Evolutionary conservation across 2,329 filamentous ascomycete genomes (phyloP), one percentile per base, ranked within the genome.

Genomic region (Septoria linicola): DNA sequence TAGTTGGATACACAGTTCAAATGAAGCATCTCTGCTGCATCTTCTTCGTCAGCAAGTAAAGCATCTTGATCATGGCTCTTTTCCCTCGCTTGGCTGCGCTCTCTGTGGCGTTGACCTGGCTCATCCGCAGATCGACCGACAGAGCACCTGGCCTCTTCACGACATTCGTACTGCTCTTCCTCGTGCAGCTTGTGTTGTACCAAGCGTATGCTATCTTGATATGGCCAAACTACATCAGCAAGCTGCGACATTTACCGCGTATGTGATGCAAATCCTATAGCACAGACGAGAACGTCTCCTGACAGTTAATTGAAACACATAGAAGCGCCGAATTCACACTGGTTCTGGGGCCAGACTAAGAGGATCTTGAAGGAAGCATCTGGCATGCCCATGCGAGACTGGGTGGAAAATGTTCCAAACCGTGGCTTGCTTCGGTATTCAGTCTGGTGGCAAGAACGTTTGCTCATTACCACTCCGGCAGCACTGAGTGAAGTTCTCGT

Each of bases 211-310:
- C 49, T 4, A 62, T 79, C 0, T 42, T 83, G 8, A 59, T 86
- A 36, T 85, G 82, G 60, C 83, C 82, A 3, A 68, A 73, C 27
- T 79, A 75, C 53, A 70, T 85, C 53, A 82, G 76, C 32, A 81
- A 81, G 2, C 59, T 86, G 40, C 75, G 79, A 53, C 69, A 81
- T 60, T 63, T 87, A 25, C 82, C 82, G 3, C 35, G 41, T 43
- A 16, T 20, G 41, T 34, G 5, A n/a, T 4, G 62, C 71, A 36
- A 78, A 79, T 61, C 13, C 13, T 8, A 19, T 3, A 43, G 31
- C 61, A 74, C 43, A 32, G 25, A 32, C 27, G 3, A 4, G 19
- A 2, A 31, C 20, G 11, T 34, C 5, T 16, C 5, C 32, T 35
- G 6, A 17, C 32, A 6, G 13, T 6, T 35, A 13, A 5, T n/a